phyloP scores from a whole-genome alignment of 352 stramenopile genomes.

The Phytophthora constricta region DNA sequence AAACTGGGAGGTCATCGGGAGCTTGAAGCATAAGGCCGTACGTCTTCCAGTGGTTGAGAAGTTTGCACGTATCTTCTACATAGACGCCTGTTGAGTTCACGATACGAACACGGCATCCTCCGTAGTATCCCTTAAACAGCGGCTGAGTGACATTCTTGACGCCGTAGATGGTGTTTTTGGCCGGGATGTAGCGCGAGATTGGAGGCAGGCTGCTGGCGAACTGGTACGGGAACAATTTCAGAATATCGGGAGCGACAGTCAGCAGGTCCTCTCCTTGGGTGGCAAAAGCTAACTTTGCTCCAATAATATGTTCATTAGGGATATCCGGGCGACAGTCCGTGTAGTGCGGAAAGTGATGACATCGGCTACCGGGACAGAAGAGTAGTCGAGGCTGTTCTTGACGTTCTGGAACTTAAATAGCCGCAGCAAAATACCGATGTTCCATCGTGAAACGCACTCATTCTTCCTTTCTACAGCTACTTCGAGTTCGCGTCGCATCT shows the following conservation, averaged over 20 bases:
- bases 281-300: constrained; percentile 6
- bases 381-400: constrained; percentile 16
- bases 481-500: constrained; percentile 7
- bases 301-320: constrained; percentile 10
- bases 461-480: constrained; percentile 2
- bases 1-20: constrained; percentile 15
- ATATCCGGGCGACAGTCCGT: constrained; percentile 18
- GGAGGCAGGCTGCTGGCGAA: constrained; percentile 14
- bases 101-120: constrained; percentile 13
- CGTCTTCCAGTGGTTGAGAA: constrained; percentile 7
- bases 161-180: constrained; percentile 22
- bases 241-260: constrained; percentile 14
- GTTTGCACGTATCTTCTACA: constrained; percentile 11
- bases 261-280: constrained; percentile 14
- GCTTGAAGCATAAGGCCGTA: constrained; percentile 19
- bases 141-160: constrained; percentile 19
- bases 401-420: constrained; percentile 24
- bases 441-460: constrained; percentile 19
- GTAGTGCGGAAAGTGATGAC: constrained; percentile 20
- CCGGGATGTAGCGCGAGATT: constrained; percentile 12
- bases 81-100: constrained; percentile 8
- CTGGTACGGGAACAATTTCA: constrained; percentile 18
- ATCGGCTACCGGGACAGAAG: constrained; percentile 10
- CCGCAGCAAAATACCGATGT: constrained; percentile 10
- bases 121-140: constrained; percentile 19